Evolutionary conservation across 2,329 filamentous ascomycete genomes (phyloP), one percentile per base, ranked within the genome.

Genomic region (Aquanectria penicillioides): DNA sequence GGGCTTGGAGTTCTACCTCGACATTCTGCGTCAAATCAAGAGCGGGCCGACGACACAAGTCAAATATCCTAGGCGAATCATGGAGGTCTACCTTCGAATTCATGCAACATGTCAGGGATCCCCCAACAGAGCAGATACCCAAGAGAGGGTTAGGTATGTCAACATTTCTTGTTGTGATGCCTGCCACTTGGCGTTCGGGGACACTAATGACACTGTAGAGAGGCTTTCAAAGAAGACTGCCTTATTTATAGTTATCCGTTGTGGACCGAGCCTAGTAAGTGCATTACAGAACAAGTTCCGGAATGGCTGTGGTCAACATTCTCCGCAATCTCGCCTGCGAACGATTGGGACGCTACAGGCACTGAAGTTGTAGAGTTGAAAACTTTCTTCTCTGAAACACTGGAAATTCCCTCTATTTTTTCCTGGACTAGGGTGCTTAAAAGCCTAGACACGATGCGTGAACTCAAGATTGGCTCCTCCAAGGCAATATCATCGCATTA

Each of bases 71-170:
- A 57, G 62, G 13, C 59, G 66, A 10, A 60, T 68, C 5, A 7
- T 65, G 51, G 64, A 68, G 11, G 25, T 68, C 2, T 68, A 68
- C 38, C 57, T 68, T 31, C 55, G 66, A 6, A 68, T 68, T 22
- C 57, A 69, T 36, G 66, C 61, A 28, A 56, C 58, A 17, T 67
- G 63, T 6, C 61, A 61, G n/a, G 57, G 50, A 6, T 68, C 66
- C 0, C 59, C 52, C n/a, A n/a, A n/a, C n/a, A n/a, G n/a, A n/a
- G n/a, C n/a, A 9, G 61, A 67, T 15, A 57, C 41, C 5, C 61
- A 59, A 10, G 53, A 57, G 8, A 60, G 46, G 58, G 65, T 68
- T 41, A 68, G 65, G 65, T 67, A 52, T 6, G 51, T 33, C 5
- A 1, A 22, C 8, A 4, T 8, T 15, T 12, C 5, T 25, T 37